Conservation (phyloP, 176 grass and related monocot genomes). For the Luzula sylvatica region DNA sequence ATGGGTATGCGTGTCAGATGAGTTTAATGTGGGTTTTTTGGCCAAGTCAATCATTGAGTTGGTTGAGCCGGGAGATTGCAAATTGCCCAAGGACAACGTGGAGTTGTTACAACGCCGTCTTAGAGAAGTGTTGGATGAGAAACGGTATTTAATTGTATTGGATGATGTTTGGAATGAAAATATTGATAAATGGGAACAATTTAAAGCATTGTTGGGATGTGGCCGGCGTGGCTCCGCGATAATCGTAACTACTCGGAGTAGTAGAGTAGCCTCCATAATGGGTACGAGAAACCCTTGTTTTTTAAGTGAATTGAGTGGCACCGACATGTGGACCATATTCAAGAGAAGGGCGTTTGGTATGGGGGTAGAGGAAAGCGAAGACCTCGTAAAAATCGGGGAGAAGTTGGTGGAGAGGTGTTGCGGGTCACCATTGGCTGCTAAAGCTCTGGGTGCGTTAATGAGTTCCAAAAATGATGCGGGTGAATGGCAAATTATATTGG, state of each 20-base stretch:
- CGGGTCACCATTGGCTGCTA: too few species aligned
- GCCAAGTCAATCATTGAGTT: slow-evolving; percentile 15
- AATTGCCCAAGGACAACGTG: neutral
- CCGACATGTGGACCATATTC: slow-evolving; percentile 26
- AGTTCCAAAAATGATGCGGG: neutral
- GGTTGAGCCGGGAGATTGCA: neutral
- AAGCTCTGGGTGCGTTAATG: slow-evolving; percentile 24
- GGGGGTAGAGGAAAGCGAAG: neutral
- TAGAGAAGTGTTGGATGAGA: neutral
- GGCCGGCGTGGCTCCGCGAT: slow-evolving; percentile 18
- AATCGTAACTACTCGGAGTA: too few species aligned
- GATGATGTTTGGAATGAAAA: too few species aligned
- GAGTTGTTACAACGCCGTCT: neutral
- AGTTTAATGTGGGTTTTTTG: slow-evolving; percentile 10
- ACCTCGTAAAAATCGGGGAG: slow-evolving; percentile 3
- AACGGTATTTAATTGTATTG: too few species aligned
- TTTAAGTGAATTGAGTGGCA: neutral
- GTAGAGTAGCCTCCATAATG: slow-evolving; percentile 8
- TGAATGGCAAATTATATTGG: slow-evolving; percentile 9
- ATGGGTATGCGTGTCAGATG: slow-evolving; percentile 31
- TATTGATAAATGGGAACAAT: neutral
- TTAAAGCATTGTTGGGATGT: slow-evolving; percentile 1
- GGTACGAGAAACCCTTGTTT: neutral
- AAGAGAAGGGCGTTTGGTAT: slow-evolving; percentile 17
- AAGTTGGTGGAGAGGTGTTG: slow-evolving; percentile 14